Evolutionary conservation across 2,329 filamentous ascomycete genomes (phyloP).

Genomic region (Juglanconis sp.): DNA sequence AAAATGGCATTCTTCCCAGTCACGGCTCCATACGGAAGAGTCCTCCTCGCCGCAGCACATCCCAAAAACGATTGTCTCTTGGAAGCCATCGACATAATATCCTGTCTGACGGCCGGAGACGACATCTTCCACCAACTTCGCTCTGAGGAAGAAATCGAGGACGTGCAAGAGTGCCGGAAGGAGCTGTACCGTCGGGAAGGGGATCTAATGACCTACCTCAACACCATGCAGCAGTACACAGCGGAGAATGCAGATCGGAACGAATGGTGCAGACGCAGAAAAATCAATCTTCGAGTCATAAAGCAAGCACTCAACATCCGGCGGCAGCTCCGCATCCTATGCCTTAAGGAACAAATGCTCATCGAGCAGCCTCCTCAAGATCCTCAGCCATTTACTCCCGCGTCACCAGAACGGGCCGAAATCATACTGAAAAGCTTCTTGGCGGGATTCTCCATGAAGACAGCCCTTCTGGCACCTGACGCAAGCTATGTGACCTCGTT

Average conservation of each 20-base stretch:
- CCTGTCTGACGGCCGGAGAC: conserved; percentile 60
- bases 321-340: conserved; percentile 57
- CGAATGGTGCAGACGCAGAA: conserved; percentile 56
- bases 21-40: conserved; percentile 74
- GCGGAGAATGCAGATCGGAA: conserved; percentile 53
- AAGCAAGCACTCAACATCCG: conserved; percentile 60
- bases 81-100: conserved; percentile 81
- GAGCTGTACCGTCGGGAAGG: conserved; percentile 61
- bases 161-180: conserved; percentile 50
- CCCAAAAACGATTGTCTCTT: conserved; percentile 69
- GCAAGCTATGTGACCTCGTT: conserved; percentile 58
- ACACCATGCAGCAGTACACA: conserved; percentile 59
- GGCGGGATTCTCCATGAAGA: conserved; percentile 57
- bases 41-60: conserved; percentile 74
- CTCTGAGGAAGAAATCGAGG: conserved; percentile 54
- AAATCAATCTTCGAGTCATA: conserved; percentile 59
- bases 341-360: conserved; percentile 50
- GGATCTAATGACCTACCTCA: conserved; percentile 63
- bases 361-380: conserved; percentile 44
- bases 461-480: conserved; percentile 58
- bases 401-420: conserved; percentile 52
- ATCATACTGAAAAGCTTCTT: conserved; percentile 59
- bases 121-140: conserved; percentile 61
- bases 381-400: conserved; percentile 53
- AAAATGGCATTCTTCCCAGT: conserved; percentile 83